These are phyloP conservation scores for Taphrina flavorubra DNA, from an alignment of 1,139 yeast species.

Conservation along the genomic window DNA sequence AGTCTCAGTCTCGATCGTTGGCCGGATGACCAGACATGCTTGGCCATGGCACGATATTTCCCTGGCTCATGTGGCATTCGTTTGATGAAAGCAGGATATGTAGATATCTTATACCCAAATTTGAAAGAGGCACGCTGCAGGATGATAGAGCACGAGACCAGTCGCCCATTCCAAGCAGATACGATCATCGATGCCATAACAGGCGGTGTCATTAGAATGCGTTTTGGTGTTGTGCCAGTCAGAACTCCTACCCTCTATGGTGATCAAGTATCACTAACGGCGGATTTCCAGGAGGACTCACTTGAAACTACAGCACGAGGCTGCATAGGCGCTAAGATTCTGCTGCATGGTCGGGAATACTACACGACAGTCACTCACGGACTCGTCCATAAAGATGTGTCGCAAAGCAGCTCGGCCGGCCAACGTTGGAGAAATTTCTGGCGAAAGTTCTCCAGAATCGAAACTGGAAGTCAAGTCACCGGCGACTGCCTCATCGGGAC, in stretches of 20 bases:
- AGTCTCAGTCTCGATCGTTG: background rate
- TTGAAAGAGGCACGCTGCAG: background rate
- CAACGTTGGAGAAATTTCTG: background rate
- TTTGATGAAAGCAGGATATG: constrained; percentile 1
- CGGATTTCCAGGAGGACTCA: background rate
- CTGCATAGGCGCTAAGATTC: constrained; percentile 6
- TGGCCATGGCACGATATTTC: background rate
- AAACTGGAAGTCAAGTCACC: background rate
- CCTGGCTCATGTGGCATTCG: constrained; percentile 3
- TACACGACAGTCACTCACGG: constrained; percentile 9
- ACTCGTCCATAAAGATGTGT: background rate
- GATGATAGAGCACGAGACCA: background rate
- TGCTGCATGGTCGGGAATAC: background rate
- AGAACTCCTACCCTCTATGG: background rate
- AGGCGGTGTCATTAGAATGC: background rate
- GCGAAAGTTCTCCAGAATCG: too few species aligned
- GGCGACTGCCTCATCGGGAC: constrained; percentile 2
- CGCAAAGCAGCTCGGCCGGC: background rate
- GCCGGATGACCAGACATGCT: background rate
- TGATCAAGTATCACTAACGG: background rate
- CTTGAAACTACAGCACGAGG: background rate
- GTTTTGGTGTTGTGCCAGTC: background rate
- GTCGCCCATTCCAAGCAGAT: background rate
- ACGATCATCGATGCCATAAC: background rate
- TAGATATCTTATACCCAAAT: constrained; percentile 9